phyloP scores from a whole-genome alignment of 2,329 filamentous ascomycete genomes.

The Aspergillus calidoustus region DNA sequence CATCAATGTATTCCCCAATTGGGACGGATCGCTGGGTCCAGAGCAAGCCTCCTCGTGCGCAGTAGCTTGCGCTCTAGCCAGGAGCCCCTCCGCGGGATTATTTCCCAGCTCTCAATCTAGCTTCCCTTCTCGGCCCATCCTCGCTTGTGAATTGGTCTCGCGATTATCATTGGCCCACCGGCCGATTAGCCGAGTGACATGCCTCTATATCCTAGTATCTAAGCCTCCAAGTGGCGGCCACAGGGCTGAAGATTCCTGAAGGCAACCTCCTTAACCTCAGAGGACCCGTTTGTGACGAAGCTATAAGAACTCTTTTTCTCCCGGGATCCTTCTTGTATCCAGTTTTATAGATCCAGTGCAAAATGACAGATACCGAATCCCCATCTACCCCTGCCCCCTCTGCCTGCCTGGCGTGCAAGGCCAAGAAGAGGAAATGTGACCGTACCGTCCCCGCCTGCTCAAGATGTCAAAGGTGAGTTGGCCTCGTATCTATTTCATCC shows the following conservation, averaged over 20 bases:
- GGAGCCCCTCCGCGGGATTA: not conserved
- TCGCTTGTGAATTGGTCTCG: not conserved
- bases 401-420: conserved; percentile 4
- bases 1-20: not conserved
- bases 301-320: not conserved
- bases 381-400: not conserved
- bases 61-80: not conserved
- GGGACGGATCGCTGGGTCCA: not conserved
- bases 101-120: not conserved
- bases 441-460: not conserved
- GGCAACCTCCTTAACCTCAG: not conserved
- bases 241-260: not conserved
- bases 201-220: not conserved
- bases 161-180: not conserved
- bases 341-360: not conserved
- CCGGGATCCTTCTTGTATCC: not conserved
- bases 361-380: not conserved
- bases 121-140: not conserved
- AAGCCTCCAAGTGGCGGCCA: not conserved
- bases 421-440: conserved; percentile 12
- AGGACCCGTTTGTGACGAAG: not conserved
- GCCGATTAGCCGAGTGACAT: not conserved
- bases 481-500: too few relatives aligned
- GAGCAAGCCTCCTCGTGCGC: not conserved
- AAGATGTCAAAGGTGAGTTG: conserved; percentile 3